Percentiles rank a stretch among this genome's conserved stretches.
Conservation (phyloP, 2,329 filamentous ascomycete genomes). For the Colletotrichum sp. region DNA sequence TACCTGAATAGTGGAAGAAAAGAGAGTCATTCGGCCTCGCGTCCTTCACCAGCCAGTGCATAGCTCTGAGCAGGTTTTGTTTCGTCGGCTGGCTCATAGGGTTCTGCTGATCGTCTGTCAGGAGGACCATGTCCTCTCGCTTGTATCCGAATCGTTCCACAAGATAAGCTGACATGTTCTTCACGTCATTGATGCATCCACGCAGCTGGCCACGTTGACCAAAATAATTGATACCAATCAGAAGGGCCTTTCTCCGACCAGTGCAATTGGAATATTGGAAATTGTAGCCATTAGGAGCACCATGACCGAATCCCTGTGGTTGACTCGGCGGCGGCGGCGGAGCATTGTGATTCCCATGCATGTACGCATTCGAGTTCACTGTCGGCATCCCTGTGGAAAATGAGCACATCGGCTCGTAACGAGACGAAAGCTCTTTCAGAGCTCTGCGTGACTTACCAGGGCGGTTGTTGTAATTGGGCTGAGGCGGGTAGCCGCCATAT, state of each 20-base stretch:
- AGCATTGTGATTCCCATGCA: conserved; percentile 59
- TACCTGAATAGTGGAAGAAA: conserved; percentile 97
- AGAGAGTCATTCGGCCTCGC: conserved; percentile 90
- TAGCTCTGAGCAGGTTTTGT: conserved; percentile 90
- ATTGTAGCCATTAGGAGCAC: conserved; percentile 79
- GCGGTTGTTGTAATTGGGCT: conserved; percentile 52
- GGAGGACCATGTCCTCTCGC: conserved; percentile 93
- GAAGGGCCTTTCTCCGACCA: conserved; percentile 83
- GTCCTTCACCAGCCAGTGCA: conserved; percentile 98
- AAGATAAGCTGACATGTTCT: conserved; percentile 94
- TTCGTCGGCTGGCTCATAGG: conserved; percentile 97
- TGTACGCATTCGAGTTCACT: conserved; percentile 57
- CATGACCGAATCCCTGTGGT: conserved; percentile 77
- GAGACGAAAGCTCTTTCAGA: not conserved
- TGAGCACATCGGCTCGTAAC: not conserved
- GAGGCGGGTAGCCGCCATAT: conserved; percentile 48
- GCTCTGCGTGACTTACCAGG: conserved; percentile 45
- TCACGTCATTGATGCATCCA: conserved; percentile 96
- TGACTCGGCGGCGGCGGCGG: conserved; percentile 71
- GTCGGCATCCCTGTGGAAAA: conserved; percentile 43
- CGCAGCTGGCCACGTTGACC: conserved; percentile 87
- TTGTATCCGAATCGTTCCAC: conserved; percentile 91
- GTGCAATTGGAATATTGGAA: conserved; percentile 95
- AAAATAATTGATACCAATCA: conserved; percentile 98
- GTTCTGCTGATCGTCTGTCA: conserved; percentile 97